phyloP scores from a whole-genome alignment of 169 alveolate genomes.

The Theileria equi region DNA sequence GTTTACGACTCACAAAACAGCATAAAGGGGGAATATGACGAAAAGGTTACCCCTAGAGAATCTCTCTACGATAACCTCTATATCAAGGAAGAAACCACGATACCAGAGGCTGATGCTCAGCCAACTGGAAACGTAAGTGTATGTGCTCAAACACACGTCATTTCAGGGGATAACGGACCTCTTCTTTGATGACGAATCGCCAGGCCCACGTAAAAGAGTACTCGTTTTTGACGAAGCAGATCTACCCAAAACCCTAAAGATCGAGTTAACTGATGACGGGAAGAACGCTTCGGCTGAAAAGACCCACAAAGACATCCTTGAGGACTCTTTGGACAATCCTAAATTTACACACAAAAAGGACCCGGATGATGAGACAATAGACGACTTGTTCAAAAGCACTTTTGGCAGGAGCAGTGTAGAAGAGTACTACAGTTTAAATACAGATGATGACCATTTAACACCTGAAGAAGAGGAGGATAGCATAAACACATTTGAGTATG shows the following conservation, averaged over 20 bases:
- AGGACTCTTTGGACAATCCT: too few species aligned
- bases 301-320: neutral
- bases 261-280: neutral
- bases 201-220: slow-evolving; percentile 30
- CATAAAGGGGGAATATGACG: neutral
- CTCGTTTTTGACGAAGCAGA: slow-evolving; percentile 28
- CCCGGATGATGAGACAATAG: neutral
- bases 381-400: neutral
- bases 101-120: neutral
- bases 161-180: neutral
- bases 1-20: neutral
- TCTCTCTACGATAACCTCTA: neutral
- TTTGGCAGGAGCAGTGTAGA: neutral
- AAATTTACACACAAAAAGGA: too few species aligned
- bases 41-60: neutral
- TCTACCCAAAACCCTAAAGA: slow-evolving; percentile 1
- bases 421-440: neutral
- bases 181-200: slow-evolving; percentile 37
- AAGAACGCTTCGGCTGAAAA: neutral
- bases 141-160: neutral
- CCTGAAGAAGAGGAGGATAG: too few species aligned
- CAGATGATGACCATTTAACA: too few species aligned
- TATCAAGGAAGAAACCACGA: neutral
- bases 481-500: slow-evolving; percentile 1
- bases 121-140: neutral